phyloP scores from a whole-genome alignment of 148 eudicot genomes.

The Rhododendron kiyosumense region DNA sequence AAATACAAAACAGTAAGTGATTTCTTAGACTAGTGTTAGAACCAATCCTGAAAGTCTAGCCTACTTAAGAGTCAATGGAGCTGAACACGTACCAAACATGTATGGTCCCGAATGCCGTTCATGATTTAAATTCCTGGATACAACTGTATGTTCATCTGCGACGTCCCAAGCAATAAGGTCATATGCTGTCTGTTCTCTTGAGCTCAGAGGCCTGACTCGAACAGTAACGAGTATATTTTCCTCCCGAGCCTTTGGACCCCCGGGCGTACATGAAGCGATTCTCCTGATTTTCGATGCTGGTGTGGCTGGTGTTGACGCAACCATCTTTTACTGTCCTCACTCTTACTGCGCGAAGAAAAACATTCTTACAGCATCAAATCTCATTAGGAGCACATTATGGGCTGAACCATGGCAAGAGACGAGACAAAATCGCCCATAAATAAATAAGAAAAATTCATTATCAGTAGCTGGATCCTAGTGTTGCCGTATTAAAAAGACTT shows the following conservation, averaged over 20 bases:
- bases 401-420: neutral
- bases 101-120: slow-evolving; percentile 56
- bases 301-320: slow-evolving; percentile 40
- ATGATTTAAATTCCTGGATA: slow-evolving; percentile 60
- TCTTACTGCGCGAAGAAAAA: neutral
- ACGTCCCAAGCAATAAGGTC: slow-evolving; percentile 94
- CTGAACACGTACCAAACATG: slow-evolving; percentile 55
- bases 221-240: slow-evolving; percentile 93
- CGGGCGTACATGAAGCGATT: slow-evolving; percentile 51
- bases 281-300: slow-evolving; percentile 68
- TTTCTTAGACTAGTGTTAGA: neutral
- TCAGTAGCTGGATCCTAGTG: neutral
- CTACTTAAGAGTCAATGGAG: neutral
- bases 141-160: slow-evolving; percentile 59
- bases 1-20: neutral
- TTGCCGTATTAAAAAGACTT: neutral
- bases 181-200: slow-evolving; percentile 75
- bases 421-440: neutral
- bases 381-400: neutral
- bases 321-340: slow-evolving; percentile 22
- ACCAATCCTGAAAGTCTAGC: neutral
- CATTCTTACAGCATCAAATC: neutral
- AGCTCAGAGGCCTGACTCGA: slow-evolving; percentile 77
- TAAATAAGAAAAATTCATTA: neutral
- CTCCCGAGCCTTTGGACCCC: slow-evolving; percentile 54